Conservation (phyloP, 768 basidiomycete genomes). For the Multifurca ochricompacta region DNA sequence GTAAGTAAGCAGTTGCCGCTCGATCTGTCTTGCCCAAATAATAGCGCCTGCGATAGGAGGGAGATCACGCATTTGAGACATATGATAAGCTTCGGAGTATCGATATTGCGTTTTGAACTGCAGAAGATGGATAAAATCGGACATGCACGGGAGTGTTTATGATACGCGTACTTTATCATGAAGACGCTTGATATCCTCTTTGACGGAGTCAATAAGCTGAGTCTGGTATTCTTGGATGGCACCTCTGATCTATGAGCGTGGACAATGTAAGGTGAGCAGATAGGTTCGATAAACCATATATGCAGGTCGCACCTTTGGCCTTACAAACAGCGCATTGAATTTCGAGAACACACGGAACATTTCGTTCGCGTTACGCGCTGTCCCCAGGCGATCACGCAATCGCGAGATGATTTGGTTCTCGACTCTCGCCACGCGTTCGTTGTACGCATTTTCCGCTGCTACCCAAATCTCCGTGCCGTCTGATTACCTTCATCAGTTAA, state of each 20-base stretch:
- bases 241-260: slow-evolving; percentile 66
- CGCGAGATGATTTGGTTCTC: slow-evolving; percentile 98
- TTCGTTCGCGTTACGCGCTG: slow-evolving; percentile 95
- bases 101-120: slow-evolving; percentile 96
- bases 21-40: slow-evolving; percentile 99
- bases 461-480: slow-evolving; percentile 99
- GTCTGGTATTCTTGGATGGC: slow-evolving; percentile 99
- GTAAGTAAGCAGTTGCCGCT: slow-evolving; percentile 89
- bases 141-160: background rate
- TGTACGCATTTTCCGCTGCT: slow-evolving; percentile 94
- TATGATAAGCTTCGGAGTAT: slow-evolving; percentile 91
- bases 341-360: slow-evolving; percentile 99
- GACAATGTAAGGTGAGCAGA: background rate
- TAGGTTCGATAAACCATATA: background rate
- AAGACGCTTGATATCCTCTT: slow-evolving; percentile 92
- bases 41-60: slow-evolving; percentile 98
- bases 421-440: slow-evolving; percentile 92
- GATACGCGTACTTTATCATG: slow-evolving; percentile 68
- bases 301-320: slow-evolving; percentile 67
- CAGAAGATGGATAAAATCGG: background rate
- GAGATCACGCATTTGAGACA: slow-evolving; percentile 97
- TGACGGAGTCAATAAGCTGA: slow-evolving; percentile 96
- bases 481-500: slow-evolving; percentile 26
- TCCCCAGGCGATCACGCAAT: slow-evolving; percentile 84
- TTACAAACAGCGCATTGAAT: slow-evolving; percentile 94